Evolutionary conservation across 208 protist species (phyloP).

Genomic region (Hexamita inflata): DNA sequence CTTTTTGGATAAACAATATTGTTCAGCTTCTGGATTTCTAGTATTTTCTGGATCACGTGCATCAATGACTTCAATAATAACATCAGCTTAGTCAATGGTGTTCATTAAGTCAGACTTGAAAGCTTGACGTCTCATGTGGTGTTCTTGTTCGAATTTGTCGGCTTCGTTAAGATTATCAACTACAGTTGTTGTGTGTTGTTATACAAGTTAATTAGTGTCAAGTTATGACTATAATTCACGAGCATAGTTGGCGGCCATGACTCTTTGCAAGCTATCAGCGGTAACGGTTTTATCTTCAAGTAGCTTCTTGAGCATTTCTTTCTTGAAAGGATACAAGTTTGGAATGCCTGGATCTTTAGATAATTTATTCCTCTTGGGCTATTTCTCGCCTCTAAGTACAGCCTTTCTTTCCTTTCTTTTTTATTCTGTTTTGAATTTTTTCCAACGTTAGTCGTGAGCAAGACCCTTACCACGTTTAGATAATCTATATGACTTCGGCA

Average conservation of each 20-base stretch:
- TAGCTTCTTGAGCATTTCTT: conserved; percentile 1
- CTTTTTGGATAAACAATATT: not conserved
- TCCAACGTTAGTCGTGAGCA: too few relatives aligned
- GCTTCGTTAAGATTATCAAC: not conserved
- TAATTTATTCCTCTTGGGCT: too few relatives aligned
- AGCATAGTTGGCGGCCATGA: not conserved
- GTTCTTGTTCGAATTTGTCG: not conserved
- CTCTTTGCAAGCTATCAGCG: not conserved
- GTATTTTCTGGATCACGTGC: conserved; percentile 13
- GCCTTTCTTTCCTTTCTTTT: too few relatives aligned
- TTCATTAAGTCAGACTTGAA: conserved; percentile 10
- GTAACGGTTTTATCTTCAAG: not conserved
- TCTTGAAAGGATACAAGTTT: conserved; percentile 18
- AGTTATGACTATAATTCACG: not conserved
- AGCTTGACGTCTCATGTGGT: not conserved
- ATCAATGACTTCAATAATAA: conserved; percentile 18
- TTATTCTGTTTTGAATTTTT: too few relatives aligned
- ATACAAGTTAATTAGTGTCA: not conserved
- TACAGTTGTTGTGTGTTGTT: not conserved
- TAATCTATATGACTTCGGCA: too few relatives aligned
- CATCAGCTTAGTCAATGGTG: not conserved
- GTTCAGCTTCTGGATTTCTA: not conserved
- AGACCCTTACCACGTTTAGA: too few relatives aligned
- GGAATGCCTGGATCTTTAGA: conserved; percentile 20
- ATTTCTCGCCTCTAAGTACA: too few relatives aligned